Base-by-base conservation (phyloP, 2,329 filamentous ascomycete species). In the Onygenales sp. region DNA sequence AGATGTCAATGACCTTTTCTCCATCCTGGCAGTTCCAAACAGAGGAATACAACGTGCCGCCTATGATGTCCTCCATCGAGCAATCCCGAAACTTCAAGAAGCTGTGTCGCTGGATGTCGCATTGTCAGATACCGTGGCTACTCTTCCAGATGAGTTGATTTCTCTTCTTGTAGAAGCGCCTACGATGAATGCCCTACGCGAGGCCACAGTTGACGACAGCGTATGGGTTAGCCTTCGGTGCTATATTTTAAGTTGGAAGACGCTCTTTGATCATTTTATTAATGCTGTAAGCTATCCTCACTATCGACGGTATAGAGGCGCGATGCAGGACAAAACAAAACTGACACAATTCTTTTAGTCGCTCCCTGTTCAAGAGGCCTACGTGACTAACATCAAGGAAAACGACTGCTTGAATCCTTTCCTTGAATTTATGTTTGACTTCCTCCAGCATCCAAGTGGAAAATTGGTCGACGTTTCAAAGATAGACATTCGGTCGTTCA, bases 211-310 rank as follows among this genome's bases (percentile, higher is more conserved):
- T 21, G 77, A 83, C 4, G 75, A 80, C 13, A 73, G 66, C 36
- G 86, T 91, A 61, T 89, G 89, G 9, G 73, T 82, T 0, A 65
- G 80, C 0, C 75, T 95, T 47, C 82, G 89, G 51, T 83, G 85
- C 8, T 98, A 96, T 63, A 77, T 98, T 2, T 75, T 95, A 32
- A 87, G 88, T 9, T 98, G 93, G 93, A 82, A 88, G 58, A 76
- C 97, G 1, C 78, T 96, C 0, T 97, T 95, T 64, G 89, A 95
- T 61, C 85, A 92, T 44, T 94, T 92, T 64, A 75, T 77, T 14
- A 82, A 83, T 17, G 83, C 90, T 10, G 77, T 79, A 73, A 62
- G 70, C 57, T 17, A 37, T 9, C 14, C 13, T 14, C 6, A 10
- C 5, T 48, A 9, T 13, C 13, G 11, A 6, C 14, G 10, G n/a